Base-by-base conservation (phyloP, 202 grass and related monocot genomes). In the Dendrocalamus latiflorus region DNA sequence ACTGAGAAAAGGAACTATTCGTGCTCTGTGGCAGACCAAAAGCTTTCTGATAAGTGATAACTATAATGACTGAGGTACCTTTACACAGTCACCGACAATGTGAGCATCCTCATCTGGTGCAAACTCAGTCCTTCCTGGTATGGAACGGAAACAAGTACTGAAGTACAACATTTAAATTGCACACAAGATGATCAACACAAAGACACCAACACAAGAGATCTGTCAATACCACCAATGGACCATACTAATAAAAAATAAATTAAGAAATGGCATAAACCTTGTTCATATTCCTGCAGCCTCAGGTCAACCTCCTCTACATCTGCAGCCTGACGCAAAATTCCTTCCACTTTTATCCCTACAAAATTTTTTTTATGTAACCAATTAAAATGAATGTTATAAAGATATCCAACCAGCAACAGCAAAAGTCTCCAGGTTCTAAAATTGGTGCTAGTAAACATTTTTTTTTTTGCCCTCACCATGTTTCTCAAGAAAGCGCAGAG, bases 231-330 rank as follows among this genome's bases (percentile, higher is more conserved):
- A 85, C 43, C 38, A 1, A 49, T 59, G 74, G 26, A 61, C 2
- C 38, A 72, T 66, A 67, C 4, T 38, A 77, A 75, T 79, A 72
- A 86, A 77, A 59, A 60, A 50, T 65, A 72, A 38, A 82, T 59
- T 55, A 90, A 72, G 26, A 72, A 94, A 62, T 85, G 48, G 28
- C 59, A 24, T 37, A 85, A 86, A 99, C 97, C 97, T 99, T 99
- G 91, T 74, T 99, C 97, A 74, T 96, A 99, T 85, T 96, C 97
- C 57, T 92, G 88, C 69, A 99, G 78, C 79, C 97, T 96, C 85
- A 64, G 43, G 85, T 96, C 91, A 60, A 99, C 93, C 83, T 99
- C 97, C 83, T 99, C 97, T 72, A 99, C 97, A 82, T 99, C 97
- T 55, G 97, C 97, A 81, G 97, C 87, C 86, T 99, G 97, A 28